Conservation (phyloP, 345 rosid genomes). For the Pugionium dolabratum region DNA sequence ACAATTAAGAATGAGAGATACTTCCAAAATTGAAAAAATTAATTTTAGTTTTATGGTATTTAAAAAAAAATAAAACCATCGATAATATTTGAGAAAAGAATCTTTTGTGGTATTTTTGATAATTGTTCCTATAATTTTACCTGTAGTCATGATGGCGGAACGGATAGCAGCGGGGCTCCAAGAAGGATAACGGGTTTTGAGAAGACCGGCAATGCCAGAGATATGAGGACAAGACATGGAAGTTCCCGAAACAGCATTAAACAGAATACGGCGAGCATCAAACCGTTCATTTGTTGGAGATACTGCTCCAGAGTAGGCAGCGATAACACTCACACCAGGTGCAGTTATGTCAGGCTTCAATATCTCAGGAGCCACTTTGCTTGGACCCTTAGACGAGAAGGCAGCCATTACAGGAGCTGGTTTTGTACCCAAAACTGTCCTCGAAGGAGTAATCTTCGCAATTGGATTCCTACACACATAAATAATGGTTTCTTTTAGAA, state of each 20-base stretch:
- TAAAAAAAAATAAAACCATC: too few relatives aligned
- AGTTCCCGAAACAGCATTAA: slow-evolving; percentile 64
- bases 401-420: slow-evolving; percentile 80
- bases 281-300: slow-evolving; percentile 54
- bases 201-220: slow-evolving; percentile 75
- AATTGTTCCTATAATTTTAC: slow-evolving; percentile 26
- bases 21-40: too few relatives aligned
- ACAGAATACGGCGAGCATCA: slow-evolving; percentile 59
- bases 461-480: slow-evolving; percentile 51
- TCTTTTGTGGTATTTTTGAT: too few relatives aligned
- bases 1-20: too few relatives aligned
- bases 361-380: slow-evolving; percentile 55
- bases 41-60: too few relatives aligned
- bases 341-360: slow-evolving; percentile 90
- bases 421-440: slow-evolving; percentile 44
- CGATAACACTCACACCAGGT: slow-evolving; percentile 78
- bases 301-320: slow-evolving; percentile 61
- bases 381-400: slow-evolving; percentile 83
- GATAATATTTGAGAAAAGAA: too few relatives aligned
- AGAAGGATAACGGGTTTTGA: slow-evolving; percentile 62
- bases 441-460: slow-evolving; percentile 53
- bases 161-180: slow-evolving; percentile 88
- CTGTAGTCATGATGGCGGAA: slow-evolving; percentile 83
- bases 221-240: slow-evolving; percentile 93
- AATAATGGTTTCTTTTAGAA: not conserved